Evolutionary conservation across 1,284 basidiomycete species (phyloP).

Genomic region (Cryptococcus sp.): DNA sequence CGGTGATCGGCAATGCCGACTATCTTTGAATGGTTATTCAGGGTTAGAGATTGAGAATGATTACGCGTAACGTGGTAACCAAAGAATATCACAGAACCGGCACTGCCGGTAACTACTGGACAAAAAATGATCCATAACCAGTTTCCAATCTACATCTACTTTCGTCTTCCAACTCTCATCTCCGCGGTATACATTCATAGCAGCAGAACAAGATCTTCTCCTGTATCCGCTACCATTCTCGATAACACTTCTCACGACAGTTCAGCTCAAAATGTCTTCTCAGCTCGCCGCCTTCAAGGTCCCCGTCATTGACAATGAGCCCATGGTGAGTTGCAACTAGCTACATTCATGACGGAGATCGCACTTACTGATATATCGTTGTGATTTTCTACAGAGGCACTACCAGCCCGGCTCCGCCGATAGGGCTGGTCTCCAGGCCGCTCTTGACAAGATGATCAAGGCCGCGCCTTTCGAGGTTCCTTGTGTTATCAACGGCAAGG

Average conservation of each 20-base stretch:
- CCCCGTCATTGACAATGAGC: constrained; percentile 83
- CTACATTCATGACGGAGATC: not conserved
- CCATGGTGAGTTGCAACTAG: constrained; percentile 65
- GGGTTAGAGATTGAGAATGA: too few species aligned
- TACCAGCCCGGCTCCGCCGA: constrained; percentile 82
- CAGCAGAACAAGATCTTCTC: too few species aligned
- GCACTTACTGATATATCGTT: constrained; percentile 2
- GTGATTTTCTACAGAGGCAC: constrained; percentile 19
- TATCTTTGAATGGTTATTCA: too few species aligned
- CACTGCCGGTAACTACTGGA: too few species aligned
- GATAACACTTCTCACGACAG: not conserved
- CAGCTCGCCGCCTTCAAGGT: constrained; percentile 76
- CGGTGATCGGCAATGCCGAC: too few species aligned
- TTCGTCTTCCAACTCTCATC: not conserved
- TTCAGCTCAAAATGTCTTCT: constrained; percentile 46
- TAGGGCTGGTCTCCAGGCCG: constrained; percentile 71
- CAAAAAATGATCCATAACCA: too few species aligned
- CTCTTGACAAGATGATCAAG: constrained; percentile 76
- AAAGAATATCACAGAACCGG: too few species aligned
- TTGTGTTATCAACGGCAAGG: constrained; percentile 86
- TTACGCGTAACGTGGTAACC: too few species aligned
- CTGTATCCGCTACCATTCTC: not conserved
- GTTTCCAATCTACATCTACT: too few species aligned
- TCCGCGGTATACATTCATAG: not conserved
- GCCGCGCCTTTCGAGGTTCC: constrained; percentile 88